Base-by-base conservation (phyloP, 169 alveolate species). In the Eimeria maxima region DNA sequence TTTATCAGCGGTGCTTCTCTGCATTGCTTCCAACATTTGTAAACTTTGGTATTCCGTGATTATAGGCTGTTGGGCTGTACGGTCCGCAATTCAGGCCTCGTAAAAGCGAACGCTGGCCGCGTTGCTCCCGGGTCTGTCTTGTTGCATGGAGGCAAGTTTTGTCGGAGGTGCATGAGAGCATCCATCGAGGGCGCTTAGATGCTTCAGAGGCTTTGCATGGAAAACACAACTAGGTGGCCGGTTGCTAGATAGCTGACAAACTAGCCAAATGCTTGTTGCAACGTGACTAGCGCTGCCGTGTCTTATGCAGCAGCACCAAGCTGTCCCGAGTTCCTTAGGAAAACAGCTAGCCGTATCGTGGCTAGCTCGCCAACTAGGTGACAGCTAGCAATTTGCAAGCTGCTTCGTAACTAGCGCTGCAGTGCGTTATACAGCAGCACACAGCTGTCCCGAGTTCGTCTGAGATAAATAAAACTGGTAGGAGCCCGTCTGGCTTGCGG, bases 391-490 rank as follows among this genome's bases (percentile, higher is more conserved):
- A 60, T 5, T n/a, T 60, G 69, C 69, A 16, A n/a, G 69, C 38
- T 33, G 0, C 74, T 24, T 44, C 74, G 74, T 20, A 14, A 65
- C 74, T 60, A 18, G 69, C 18, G 69, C 69, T 60, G n/a, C 69
- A 0, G 69, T 60, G 69, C 20, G 20, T 60, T 60, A 60, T 18
- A 38, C 74, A 65, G 74, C 89, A 78, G 89, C 67, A 50, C 67
- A 78, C 89, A 78, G 89, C 67, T 38, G 63, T 50, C 89, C 67
- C 65, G 44, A 78, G 89, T 78, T 47, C 14, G 87, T 78, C 14
- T 83, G 74, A 73, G 91, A 83, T 83, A 55, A 55, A 83, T 27
- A 55, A 55, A 55, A 83, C 33, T 83, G 27, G 24, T n/a, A 53
- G 90, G 55, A 53, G 53, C 91, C 50, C 91, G 53, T 27, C 57